A percentile compares a stretch with the other conserved stretches of the same genome.
Evolutionary conservation across 2,329 filamentous ascomycete genomes (phyloP).

Genomic region (Neofusicoccum sp.): DNA sequence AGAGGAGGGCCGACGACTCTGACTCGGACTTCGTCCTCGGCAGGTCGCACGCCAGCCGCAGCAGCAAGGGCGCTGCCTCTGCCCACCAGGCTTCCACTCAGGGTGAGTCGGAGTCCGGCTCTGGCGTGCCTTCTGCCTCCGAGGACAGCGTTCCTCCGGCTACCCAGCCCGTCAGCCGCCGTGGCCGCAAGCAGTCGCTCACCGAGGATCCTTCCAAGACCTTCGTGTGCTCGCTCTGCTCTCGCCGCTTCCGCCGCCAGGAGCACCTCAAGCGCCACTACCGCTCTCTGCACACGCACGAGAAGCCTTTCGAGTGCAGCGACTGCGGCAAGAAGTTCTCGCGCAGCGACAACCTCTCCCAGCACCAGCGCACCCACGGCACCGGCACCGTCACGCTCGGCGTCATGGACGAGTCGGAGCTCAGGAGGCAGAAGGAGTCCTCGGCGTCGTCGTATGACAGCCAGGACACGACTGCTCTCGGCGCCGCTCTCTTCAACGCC

Average conservation of each 20-base stretch:
- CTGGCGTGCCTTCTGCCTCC: slow-evolving; percentile 51
- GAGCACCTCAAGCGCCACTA: slow-evolving; percentile 99
- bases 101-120: slow-evolving; percentile 39
- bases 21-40: slow-evolving; percentile 38
- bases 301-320: slow-evolving; percentile 97
- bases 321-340: slow-evolving; percentile 99
- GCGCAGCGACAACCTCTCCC: slow-evolving; percentile 92
- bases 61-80: slow-evolving; percentile 35
- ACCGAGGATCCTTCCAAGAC: slow-evolving; percentile 98
- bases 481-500: slow-evolving; percentile 42
- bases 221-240: slow-evolving; percentile 95
- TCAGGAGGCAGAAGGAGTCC: slow-evolving; percentile 32
- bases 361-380: slow-evolving; percentile 93
- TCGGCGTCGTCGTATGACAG: slow-evolving; percentile 33
- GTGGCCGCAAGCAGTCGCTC: slow-evolving; percentile 96
- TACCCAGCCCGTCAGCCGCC: slow-evolving; percentile 73
- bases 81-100: slow-evolving; percentile 32
- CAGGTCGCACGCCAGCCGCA: slow-evolving; percentile 37
- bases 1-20: slow-evolving; percentile 35
- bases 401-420: slow-evolving; percentile 72
- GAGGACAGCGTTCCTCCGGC: slow-evolving; percentile 40
- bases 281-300: slow-evolving; percentile 95
- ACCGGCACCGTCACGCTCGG: slow-evolving; percentile 90
- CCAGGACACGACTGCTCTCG: slow-evolving; percentile 41
- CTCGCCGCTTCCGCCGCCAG: slow-evolving; percentile 94